phyloP scores from a whole-genome alignment of 495 filamentous ascomycete genomes.

The Letharia lupina region DNA sequence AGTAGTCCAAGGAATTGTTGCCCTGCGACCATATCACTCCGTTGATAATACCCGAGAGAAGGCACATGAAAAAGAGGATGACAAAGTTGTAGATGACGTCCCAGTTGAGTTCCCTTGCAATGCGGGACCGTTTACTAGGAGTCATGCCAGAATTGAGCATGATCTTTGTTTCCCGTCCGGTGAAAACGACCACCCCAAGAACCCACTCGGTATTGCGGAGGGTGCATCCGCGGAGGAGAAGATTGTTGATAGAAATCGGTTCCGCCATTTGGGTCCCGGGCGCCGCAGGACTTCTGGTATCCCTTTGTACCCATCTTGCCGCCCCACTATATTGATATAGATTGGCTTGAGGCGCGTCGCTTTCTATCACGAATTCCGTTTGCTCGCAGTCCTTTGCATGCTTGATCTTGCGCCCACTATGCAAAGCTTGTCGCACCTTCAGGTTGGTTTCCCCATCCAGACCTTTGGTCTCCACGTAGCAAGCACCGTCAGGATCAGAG shows the following conservation, averaged over 20 bases:
- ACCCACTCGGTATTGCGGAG: conserved; percentile 95
- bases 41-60: conserved; percentile 75
- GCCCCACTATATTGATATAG: conserved; percentile 89
- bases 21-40: conserved; percentile 70
- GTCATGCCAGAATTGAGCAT: conserved; percentile 98
- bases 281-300: conserved; percentile 50
- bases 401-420: conserved; percentile 72
- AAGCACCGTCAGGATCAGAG: conserved; percentile 88
- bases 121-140: conserved; percentile 86
- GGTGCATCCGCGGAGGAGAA: conserved; percentile 87
- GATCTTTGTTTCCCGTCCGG: conserved; percentile 95
- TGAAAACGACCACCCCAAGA: conserved; percentile 92
- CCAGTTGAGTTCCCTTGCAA: conserved; percentile 90
- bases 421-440: conserved; percentile 86
- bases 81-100: conserved; percentile 96
- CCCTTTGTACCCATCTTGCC: conserved; percentile 74
- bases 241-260: conserved; percentile 86
- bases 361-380: conserved; percentile 79
- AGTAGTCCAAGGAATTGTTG: conserved; percentile 67
- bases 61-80: conserved; percentile 83
- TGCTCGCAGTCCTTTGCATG: conserved; percentile 89
- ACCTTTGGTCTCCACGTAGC: conserved; percentile 97
- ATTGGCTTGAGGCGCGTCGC: conserved; percentile 85
- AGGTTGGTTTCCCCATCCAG: conserved; percentile 97
- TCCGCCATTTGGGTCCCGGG: conserved; percentile 74